Evolutionary conservation across 2,329 filamentous ascomycete genomes (phyloP), one percentile per base, ranked within the genome.

Genomic region (Aureobasidium sp.): DNA sequence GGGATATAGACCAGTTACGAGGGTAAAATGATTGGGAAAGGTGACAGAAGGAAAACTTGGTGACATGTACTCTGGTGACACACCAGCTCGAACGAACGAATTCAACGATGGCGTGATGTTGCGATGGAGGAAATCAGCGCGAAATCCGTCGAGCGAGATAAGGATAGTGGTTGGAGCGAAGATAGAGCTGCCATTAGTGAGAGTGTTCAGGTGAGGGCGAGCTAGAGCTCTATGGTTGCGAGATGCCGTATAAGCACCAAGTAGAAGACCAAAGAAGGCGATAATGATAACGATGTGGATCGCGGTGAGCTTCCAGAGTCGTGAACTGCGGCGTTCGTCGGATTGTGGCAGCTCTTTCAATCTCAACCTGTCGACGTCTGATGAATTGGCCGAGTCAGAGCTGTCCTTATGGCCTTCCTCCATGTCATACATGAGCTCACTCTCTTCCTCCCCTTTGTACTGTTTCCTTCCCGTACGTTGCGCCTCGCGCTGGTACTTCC

Each of bases 11-110:
- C 94, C 94, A 0, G 94, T 97, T 0, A 91, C 90, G 41, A 97
- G 79, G 0, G 93, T 97, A 74, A 93, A 97, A 74, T 97, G 94
- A 69, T 97, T 78, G 3, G 94, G 94, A 69, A 99, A 99, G 0
- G 94, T 99, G 50, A 99, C 90, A 26, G 90, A 96, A 0, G 94
- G 94, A 67, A 99, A 99, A 43, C 91, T 95, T 0, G 94, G 94
- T 7, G 85, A 82, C 92, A 99, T 97, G 75, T 93, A 97, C 66
- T 86, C 82, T 2, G 94, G 93, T 6, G 92, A 96, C 12, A 97
- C 86, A 34, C 94, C 94, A 66, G 91, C 85, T 64, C 84, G 83
- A 65, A 96, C 80, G 66, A 99, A 88, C 2, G 86, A 82, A 67
- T 86, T 90, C 9, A 99, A 79, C 1, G 87, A 86, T 0, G 93